Evolutionary conservation across 108 stramenopile species (phyloP).

Genomic region (Parietichytrium sp.): DNA sequence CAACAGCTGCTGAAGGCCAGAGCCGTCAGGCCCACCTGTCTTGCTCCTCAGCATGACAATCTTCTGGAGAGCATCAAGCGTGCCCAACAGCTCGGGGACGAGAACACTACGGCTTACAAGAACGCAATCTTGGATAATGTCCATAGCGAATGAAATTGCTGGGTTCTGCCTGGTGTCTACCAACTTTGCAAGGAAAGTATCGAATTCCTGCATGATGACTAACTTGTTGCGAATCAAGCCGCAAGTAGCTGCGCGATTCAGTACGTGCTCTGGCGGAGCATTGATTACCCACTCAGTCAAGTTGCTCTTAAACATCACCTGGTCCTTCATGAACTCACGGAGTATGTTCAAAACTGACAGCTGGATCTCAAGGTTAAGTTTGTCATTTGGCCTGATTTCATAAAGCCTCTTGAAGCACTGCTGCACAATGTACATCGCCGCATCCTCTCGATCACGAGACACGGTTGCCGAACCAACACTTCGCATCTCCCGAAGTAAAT

Average conservation of each 20-base stretch:
- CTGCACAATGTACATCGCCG: slow-evolving; percentile 83
- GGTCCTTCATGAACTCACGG: slow-evolving; percentile 64
- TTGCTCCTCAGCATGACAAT: slow-evolving; percentile 73
- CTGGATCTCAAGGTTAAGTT: slow-evolving; percentile 77
- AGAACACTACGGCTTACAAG: slow-evolving; percentile 70
- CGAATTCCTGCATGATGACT: slow-evolving; percentile 72
- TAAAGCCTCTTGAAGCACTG: slow-evolving; percentile 94
- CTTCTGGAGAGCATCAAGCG: slow-evolving; percentile 76
- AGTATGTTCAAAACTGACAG: slow-evolving; percentile 80
- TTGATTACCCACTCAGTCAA: slow-evolving; percentile 86
- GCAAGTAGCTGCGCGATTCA: slow-evolving; percentile 83
- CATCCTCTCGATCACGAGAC: slow-evolving; percentile 73
- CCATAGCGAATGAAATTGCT: slow-evolving; percentile 85
- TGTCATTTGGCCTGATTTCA: slow-evolving; percentile 78
- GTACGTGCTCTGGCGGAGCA: slow-evolving; percentile 80
- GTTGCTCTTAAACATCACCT: slow-evolving; percentile 76
- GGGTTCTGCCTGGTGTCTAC: slow-evolving; percentile 74
- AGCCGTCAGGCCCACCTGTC: slow-evolving; percentile 36
- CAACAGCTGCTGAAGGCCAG: neutral
- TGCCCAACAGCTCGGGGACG: slow-evolving; percentile 74
- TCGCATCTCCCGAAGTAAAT: slow-evolving; percentile 77
- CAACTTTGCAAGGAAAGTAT: slow-evolving; percentile 75
- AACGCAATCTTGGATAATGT: slow-evolving; percentile 68
- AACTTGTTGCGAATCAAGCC: slow-evolving; percentile 80
- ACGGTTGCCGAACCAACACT: slow-evolving; percentile 61